These are phyloP conservation scores for Cystofilobasidium capitatum DNA, from an alignment of 768 basidiomycete genomes.

Conservation along the genomic window DNA sequence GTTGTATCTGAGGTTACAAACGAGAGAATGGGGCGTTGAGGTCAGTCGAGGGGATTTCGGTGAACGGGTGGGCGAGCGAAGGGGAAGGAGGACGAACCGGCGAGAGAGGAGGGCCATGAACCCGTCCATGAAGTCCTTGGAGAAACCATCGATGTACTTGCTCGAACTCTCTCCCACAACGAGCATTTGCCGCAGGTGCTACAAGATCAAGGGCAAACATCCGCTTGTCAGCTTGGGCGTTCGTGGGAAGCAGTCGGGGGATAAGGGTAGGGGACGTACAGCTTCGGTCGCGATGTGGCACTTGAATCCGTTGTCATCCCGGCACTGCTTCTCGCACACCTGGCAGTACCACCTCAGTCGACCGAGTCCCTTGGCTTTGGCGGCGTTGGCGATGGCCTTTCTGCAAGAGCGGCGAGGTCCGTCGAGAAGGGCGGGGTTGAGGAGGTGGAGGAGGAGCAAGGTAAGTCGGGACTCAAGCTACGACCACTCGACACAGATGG, in stretches of 20 bases:
- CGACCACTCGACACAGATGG: neutral
- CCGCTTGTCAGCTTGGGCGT: neutral
- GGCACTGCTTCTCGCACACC: slow-evolving; percentile 95
- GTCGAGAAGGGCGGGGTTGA: neutral
- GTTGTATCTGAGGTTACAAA: slow-evolving; percentile 52
- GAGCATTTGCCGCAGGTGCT: slow-evolving; percentile 92
- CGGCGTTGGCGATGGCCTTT: slow-evolving; percentile 65
- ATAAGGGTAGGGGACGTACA: slow-evolving; percentile 18
- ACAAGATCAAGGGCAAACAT: slow-evolving; percentile 29
- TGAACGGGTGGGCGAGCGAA: neutral
- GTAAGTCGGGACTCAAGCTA: too few species aligned
- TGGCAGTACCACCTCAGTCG: slow-evolving; percentile 97
- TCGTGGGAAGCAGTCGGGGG: slow-evolving; percentile 23
- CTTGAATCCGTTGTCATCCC: slow-evolving; percentile 97
- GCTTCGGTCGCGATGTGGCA: slow-evolving; percentile 57
- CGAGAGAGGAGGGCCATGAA: slow-evolving; percentile 84
- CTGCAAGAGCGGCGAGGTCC: neutral
- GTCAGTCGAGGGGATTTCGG: too few species aligned
- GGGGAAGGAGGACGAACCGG: slow-evolving; percentile 47
- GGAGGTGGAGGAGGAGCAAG: neutral
- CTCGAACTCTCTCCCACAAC: slow-evolving; percentile 91
- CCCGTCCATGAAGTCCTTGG: slow-evolving; percentile 74
- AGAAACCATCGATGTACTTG: slow-evolving; percentile 82
- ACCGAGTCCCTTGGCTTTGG: slow-evolving; percentile 92
- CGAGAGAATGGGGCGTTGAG: slow-evolving; percentile 9